A percentile compares a stretch with the other conserved stretches of the same genome.
Conservation (phyloP, 164 flowering plant genomes). For the Akebia trifoliata region DNA sequence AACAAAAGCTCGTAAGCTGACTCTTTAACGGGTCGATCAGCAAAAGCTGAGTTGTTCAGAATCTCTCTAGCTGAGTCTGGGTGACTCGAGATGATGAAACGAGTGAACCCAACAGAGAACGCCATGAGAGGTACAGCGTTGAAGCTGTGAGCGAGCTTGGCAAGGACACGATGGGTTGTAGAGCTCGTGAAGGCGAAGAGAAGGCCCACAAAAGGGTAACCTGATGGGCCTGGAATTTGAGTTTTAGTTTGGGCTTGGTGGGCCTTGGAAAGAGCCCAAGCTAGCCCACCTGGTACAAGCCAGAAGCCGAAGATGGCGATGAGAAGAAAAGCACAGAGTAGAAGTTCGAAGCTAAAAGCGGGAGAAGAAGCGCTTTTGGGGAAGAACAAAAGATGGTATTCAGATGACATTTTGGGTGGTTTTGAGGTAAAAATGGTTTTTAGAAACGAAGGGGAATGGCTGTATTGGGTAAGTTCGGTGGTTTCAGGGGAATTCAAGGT, state of each 20-base stretch:
- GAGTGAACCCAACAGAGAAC: no score
- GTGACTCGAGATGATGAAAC: slow-evolving; percentile 39
- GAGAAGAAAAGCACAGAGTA: slow-evolving; percentile 20
- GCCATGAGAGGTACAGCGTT: slow-evolving; percentile 25
- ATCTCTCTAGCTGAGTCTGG: slow-evolving; percentile 49
- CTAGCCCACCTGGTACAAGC: slow-evolving; percentile 60
- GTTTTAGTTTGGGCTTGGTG: slow-evolving; percentile 5
- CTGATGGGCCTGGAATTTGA: slow-evolving; percentile 59
- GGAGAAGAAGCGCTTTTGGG: slow-evolving; percentile 10
- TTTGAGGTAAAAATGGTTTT: neutral
- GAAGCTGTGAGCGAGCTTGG: slow-evolving; percentile 16
- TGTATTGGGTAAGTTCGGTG: neutral
- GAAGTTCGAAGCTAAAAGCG: slow-evolving; percentile 16
- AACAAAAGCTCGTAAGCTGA: slow-evolving; percentile 55
- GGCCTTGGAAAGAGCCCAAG: slow-evolving; percentile 48
- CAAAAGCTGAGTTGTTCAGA: no score
- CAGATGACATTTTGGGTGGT: slow-evolving; percentile 10
- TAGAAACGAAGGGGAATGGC: neutral
- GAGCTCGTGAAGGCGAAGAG: slow-evolving; percentile 32
- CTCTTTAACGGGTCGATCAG: no score
- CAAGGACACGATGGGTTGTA: slow-evolving; percentile 33
- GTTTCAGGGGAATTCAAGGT: neutral
- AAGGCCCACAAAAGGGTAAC: slow-evolving; percentile 51
- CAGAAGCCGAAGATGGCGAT: slow-evolving; percentile 29
- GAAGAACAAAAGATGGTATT: slow-evolving; percentile 4